Evolutionary conservation across 176 grass and related monocot species (phyloP).

Genomic region (Cenchrus americanus): DNA sequence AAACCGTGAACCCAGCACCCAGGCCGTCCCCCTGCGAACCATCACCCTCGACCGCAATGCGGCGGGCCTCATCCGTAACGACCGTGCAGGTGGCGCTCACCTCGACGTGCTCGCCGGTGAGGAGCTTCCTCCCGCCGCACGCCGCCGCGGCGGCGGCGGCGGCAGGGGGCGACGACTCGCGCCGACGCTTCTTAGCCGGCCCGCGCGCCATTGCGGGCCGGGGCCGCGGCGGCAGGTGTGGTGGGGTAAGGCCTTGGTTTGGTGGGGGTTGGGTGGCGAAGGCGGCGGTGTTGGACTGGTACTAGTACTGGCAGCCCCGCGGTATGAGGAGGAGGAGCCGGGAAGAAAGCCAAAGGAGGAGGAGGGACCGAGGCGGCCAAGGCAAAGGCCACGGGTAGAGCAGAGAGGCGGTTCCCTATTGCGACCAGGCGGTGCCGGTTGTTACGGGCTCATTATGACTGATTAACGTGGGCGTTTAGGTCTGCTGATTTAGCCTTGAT

Average conservation of each 20-base stretch:
- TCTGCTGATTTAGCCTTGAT: constrained; percentile 2
- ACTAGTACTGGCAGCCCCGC: neutral
- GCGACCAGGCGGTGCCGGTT: constrained; percentile 1
- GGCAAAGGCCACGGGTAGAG: too few species aligned
- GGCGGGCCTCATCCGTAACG: neutral
- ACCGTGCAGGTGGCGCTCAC: constrained; percentile 19
- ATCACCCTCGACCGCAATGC: constrained; percentile 23
- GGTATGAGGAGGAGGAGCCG: neutral
- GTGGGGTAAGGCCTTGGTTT: neutral
- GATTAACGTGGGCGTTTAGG: constrained; percentile 28
- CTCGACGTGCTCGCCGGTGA: constrained; percentile 58
- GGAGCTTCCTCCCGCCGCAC: constrained; percentile 49
- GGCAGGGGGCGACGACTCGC: constrained; percentile 28
- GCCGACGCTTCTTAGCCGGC: constrained; percentile 31
- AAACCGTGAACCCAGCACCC: neutral
- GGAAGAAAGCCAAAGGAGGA: neutral
- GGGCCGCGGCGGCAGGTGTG: neutral
- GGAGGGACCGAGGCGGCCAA: neutral
- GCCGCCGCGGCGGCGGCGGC: constrained; percentile 24
- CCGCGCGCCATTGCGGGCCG: constrained; percentile 30
- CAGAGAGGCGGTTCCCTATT: neutral
- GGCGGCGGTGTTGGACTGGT: constrained; percentile 1
- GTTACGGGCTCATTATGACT: neutral
- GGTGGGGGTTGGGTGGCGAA: neutral
- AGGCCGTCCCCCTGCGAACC: neutral